Evolutionary conservation across 371 early-diverging fungal species (phyloP).

Genomic region (Batrachochytrium dendrobatidis): DNA sequence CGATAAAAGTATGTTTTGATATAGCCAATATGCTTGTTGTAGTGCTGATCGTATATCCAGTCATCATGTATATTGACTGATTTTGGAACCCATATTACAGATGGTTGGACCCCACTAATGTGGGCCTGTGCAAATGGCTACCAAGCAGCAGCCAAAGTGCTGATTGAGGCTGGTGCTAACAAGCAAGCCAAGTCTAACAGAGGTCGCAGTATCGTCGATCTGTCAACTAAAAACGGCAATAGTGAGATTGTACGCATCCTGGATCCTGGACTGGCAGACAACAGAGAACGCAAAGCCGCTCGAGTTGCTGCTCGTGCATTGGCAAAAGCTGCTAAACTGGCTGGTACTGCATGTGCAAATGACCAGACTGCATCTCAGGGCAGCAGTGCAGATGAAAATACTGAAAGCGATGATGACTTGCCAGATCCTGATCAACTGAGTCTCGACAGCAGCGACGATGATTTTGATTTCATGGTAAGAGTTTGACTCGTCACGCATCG

Average conservation of each 20-base stretch:
- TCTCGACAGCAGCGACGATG: no score
- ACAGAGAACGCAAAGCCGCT: neutral
- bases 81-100: conserved; percentile 24
- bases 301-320: neutral
- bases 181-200: conserved; percentile 59
- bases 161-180: conserved; percentile 74
- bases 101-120: conserved; percentile 92
- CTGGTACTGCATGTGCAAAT: conserved; percentile 6
- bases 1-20: conserved; percentile 54
- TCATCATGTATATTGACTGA: neutral
- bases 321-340: conserved; percentile 5
- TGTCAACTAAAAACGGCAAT: conserved; percentile 33
- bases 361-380: neutral
- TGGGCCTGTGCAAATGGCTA: conserved; percentile 91
- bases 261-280: neutral
- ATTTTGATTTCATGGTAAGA: no score
- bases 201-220: conserved; percentile 75
- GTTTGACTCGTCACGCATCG: no score
- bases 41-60: neutral
- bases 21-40: neutral
- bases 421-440: conserved; percentile 9
- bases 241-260: conserved; percentile 9
- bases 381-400: conserved; percentile 2
- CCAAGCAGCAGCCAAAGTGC: conserved; percentile 60
- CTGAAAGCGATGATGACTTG: neutral